Evolutionary conservation across 306 rosid species (phyloP).

Genomic region (Pterocarpus macrocarpus): DNA sequence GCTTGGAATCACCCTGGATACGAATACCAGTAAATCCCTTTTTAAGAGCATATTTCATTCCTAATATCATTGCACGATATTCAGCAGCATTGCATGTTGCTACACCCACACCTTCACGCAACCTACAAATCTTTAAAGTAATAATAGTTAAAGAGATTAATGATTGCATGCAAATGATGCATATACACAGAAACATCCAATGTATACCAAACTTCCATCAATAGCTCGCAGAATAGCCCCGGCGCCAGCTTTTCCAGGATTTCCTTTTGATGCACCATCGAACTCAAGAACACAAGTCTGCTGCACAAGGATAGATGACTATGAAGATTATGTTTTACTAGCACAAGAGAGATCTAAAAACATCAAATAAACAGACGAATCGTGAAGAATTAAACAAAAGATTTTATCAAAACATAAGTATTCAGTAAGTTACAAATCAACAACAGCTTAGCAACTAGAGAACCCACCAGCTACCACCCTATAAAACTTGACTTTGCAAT

Average conservation of each 20-base stretch:
- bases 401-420: constrained; percentile 35
- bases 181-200: constrained; percentile 37
- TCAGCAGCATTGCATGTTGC: constrained; percentile 93
- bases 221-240: constrained; percentile 64
- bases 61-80: constrained; percentile 89
- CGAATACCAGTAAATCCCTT: constrained; percentile 76
- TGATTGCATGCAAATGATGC: constrained; percentile 30
- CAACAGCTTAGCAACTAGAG: constrained; percentile 17
- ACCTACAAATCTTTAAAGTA: constrained; percentile 73
- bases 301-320: constrained; percentile 45
- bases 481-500: constrained; percentile 5
- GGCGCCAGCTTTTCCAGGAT: constrained; percentile 75
- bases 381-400: constrained; percentile 19
- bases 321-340: constrained; percentile 20
- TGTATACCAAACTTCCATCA: constrained; percentile 81
- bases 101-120: constrained; percentile 84
- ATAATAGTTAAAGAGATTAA: constrained; percentile 47
- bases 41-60: constrained; percentile 83
- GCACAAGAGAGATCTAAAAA: constrained; percentile 6
- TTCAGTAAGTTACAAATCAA: constrained; percentile 13
- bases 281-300: constrained; percentile 60
- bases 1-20: constrained; percentile 92
- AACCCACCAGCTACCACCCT: constrained; percentile 9
- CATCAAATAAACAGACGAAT: not conserved
- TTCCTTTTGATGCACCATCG: constrained; percentile 72